Evolutionary conservation across 257 asterid genomes (phyloP), one percentile per base, ranked within the genome.

Genomic region (Rubia yunnanensis): DNA sequence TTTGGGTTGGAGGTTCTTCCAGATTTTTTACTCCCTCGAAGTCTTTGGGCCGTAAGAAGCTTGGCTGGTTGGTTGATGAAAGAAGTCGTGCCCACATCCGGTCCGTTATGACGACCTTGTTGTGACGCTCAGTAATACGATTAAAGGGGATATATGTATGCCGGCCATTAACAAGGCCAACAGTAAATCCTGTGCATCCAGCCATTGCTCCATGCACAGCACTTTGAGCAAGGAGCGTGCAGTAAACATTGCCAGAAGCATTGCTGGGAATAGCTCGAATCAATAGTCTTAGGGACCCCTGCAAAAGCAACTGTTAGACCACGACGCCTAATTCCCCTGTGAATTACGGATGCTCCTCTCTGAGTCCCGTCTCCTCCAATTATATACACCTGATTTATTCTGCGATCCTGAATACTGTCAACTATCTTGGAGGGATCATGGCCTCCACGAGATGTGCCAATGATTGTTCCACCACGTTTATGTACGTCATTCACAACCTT

Each of bases 291-390:
- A 74, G 98, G 98, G 60, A 91, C 81, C 60, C 98, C 96, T 75
- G 87, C 95, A 76, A 91, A 91, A 46, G 74, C 78, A 67, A 88
- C 96, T 79, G 82, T 85, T 41, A 91, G 90, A 73, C 95, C 95
- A 30, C 98, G 98, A 67, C 60, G 81, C 69, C 96, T 84, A 65
- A 91, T 72, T 85, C 88, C 98, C 98, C 88, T 88, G 82, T 80
- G 86, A 62, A 91, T 86, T 66, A 79, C 89, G 70, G 88, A 75
- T 69, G 95, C 98, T 71, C 98, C 98, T 77, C 79, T 88, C 76
- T 76, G 96, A 57, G 98, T 91, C 57, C 98, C 98, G 74, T 91
- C 98, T 49, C 98, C 98, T 68, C 96, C 98, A 81, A 91, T 91
- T 70, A 91, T 86, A 73, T 88, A 91, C 38, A 74, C 98, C 96